Evolutionary conservation across 345 rosid genomes (phyloP), one percentile per base, ranked within the genome.

Genomic region (Kandelia obovata): DNA sequence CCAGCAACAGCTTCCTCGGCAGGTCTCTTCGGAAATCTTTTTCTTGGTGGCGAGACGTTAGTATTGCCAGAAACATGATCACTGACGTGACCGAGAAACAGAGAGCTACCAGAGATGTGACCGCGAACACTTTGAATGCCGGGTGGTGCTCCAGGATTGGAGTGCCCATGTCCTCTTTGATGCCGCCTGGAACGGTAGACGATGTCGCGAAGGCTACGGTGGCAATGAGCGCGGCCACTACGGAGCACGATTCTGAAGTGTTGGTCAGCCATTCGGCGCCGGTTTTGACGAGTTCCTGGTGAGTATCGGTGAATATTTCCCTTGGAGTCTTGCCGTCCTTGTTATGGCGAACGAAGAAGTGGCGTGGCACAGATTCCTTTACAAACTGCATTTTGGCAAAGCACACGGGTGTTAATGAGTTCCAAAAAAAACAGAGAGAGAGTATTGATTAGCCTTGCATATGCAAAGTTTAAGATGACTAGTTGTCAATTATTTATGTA

Each of bases 171-270:
- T 52, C 16, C 21, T 64, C 16, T 7, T 52, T 21, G n/a, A 69
- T 62, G 5, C 75, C 79, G 0, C 79, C 79, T 6, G 79, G 79
- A 32, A 86, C 79, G 16, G 83, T 55, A 20, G 82, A 15, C 15
- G 88, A 76, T 21, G 88, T 75, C 35, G 88, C 83, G 4, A 86
- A 86, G 35, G 86, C 85, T 20, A 84, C 88, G 0, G 88, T 82
- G 21, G 86, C 86, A 2, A 83, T 82, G 71, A 86, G 80, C 25
- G 86, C 88, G 0, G 86, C 86, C 68, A 86, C 88, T 1, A 84
- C 82, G 1, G 88, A 84, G 73, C 88, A 86, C 2, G 88, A 84
- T 19, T 82, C 62, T 0, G 90, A 84, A 4, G 90, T 86, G 66
- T 23, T 67, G 26, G 67, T 80, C 1, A 86, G 80, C 90, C 90